Evolutionary conservation across 2,329 filamentous ascomycete species (phyloP).

Genomic region (Reticulascus tulasneorum): DNA sequence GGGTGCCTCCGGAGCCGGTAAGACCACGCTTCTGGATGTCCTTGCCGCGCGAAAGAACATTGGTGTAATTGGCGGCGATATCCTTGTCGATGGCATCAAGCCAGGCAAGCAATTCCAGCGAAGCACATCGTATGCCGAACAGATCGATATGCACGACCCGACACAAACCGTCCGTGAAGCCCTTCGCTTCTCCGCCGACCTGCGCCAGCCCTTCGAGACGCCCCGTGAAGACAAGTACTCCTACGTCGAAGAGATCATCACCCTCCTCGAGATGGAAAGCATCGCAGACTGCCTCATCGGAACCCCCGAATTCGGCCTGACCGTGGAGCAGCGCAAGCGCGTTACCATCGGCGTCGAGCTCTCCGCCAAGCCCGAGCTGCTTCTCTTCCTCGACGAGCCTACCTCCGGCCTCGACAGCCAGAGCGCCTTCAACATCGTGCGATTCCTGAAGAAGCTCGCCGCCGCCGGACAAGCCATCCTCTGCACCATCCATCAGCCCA

Average conservation of each 20-base stretch:
- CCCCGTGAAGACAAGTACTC: constrained; percentile 51
- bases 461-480: constrained; percentile 82
- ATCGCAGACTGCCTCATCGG: constrained; percentile 59
- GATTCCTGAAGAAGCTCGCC: constrained; percentile 72
- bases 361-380: constrained; percentile 73
- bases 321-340: constrained; percentile 63
- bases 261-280: constrained; percentile 53
- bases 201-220: constrained; percentile 53
- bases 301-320: constrained; percentile 63
- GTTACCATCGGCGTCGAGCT: constrained; percentile 92
- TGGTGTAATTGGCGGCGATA: constrained; percentile 53
- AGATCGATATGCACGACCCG: constrained; percentile 59
- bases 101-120: constrained; percentile 59
- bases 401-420: constrained; percentile 71
- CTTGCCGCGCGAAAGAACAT: constrained; percentile 60
- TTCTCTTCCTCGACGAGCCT: constrained; percentile 76
- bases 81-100: constrained; percentile 53
- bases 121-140: constrained; percentile 59
- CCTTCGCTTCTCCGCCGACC: constrained; percentile 58
- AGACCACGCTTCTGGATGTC: constrained; percentile 80
- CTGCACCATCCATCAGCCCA: constrained; percentile 89
- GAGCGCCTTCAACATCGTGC: constrained; percentile 72
- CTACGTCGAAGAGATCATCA: constrained; percentile 60
- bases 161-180: constrained; percentile 62
- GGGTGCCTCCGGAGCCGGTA: constrained; percentile 81